A percentile compares a stretch with the other conserved stretches of the same genome.
phyloP scores from a whole-genome alignment of 176 grass and related monocot species.

The Pharus latifolius region DNA sequence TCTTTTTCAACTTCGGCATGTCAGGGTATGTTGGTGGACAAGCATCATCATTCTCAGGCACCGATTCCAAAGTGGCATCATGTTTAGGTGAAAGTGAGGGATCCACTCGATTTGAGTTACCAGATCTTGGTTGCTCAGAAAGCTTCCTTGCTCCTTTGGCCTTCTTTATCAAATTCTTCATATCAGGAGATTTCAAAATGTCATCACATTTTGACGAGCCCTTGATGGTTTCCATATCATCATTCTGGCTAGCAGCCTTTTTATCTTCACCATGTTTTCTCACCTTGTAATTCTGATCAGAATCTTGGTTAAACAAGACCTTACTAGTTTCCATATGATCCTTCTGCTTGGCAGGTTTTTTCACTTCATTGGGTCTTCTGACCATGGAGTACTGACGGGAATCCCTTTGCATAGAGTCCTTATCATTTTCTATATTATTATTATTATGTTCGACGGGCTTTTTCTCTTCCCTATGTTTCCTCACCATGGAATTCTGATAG shows the following conservation, averaged over 20 bases:
- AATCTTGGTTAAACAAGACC: conserved; percentile 13
- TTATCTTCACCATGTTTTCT: background rate
- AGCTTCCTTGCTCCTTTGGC: conserved; percentile 28
- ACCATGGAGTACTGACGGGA: background rate
- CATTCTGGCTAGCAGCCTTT: conserved; percentile 7
- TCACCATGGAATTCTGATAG: conserved; percentile 10
- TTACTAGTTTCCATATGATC: conserved; percentile 13
- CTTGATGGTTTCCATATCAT: conserved; percentile 4
- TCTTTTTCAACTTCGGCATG: background rate
- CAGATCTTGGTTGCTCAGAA: conserved; percentile 33
- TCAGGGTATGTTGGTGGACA: background rate
- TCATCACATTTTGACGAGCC: conserved; percentile 2
- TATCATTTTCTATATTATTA: conserved; percentile 13
- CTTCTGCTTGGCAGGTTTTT: conserved; percentile 8
- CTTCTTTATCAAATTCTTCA: conserved; percentile 21
- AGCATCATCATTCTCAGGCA: background rate
- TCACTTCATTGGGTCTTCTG: conserved; percentile 3
- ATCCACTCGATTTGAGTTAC: conserved; percentile 24
- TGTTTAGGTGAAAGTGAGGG: conserved; percentile 12
- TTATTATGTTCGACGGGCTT: background rate
- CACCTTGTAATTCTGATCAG: conserved; percentile 9
- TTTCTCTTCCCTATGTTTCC: conserved; percentile 13
- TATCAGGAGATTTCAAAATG: conserved; percentile 17
- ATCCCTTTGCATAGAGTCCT: background rate
- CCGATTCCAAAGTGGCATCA: background rate